Evolutionary conservation across 768 basidiomycete genomes (phyloP).

Genomic region (Lentinula boryana): DNA sequence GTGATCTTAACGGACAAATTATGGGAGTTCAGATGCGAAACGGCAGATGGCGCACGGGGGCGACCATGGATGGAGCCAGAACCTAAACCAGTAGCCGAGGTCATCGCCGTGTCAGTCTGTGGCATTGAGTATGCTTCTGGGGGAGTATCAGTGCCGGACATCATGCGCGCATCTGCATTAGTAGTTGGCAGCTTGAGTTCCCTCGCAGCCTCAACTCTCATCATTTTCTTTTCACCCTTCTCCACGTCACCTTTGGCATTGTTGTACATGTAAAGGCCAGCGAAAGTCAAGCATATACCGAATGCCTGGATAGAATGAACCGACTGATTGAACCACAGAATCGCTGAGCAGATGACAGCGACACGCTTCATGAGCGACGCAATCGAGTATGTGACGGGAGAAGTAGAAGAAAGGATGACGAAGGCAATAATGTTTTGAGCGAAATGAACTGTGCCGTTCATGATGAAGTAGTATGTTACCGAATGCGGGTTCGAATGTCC

Average conservation of each 20-base stretch:
- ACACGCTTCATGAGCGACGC: constrained; percentile 98
- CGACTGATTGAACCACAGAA: constrained; percentile 91
- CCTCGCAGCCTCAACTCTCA: constrained; percentile 66
- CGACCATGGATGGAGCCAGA: constrained; percentile 26
- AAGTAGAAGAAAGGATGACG: constrained; percentile 90
- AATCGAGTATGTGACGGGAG: constrained; percentile 98
- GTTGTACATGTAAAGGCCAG: constrained; percentile 95
- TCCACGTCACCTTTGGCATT: constrained; percentile 89
- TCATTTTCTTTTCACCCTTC: constrained; percentile 84
- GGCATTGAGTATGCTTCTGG: constrained; percentile 16
- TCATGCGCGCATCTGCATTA: constrained; percentile 49
- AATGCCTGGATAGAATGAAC: constrained; percentile 80
- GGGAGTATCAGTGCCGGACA: constrained; percentile 35
- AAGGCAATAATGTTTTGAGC: constrained; percentile 98
- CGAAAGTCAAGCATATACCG: constrained; percentile 88
- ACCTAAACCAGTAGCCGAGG: constrained; percentile 28
- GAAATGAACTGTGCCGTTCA: constrained; percentile 96
- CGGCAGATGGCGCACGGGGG: constrained; percentile 26
- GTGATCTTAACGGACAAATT: constrained; percentile 14
- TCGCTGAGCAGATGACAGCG: constrained; percentile 95
- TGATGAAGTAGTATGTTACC: constrained; percentile 76
- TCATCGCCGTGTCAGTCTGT: constrained; percentile 18
- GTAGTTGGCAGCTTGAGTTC: constrained; percentile 67
- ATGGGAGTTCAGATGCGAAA: constrained; percentile 14
- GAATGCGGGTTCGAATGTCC: constrained; percentile 50